These are phyloP conservation scores for Anisodus tanguticus DNA, from an alignment of 257 asterid species.

Conservation along the genomic window DNA sequence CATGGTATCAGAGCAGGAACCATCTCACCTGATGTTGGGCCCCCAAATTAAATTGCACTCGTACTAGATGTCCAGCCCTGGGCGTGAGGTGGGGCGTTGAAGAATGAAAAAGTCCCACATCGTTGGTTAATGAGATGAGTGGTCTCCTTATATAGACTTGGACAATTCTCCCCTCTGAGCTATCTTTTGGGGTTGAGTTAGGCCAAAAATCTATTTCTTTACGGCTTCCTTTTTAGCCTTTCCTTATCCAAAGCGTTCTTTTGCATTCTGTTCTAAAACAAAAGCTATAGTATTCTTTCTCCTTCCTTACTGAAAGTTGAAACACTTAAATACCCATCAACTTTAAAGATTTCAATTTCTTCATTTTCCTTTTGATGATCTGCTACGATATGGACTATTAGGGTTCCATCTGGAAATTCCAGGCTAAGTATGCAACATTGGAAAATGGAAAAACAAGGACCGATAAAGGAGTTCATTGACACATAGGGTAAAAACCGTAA, in stretches of 20 bases:
- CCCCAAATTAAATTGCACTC: too few species aligned
- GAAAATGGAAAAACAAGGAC: conserved; percentile 9
- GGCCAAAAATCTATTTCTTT: too few species aligned
- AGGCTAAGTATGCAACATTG: conserved; percentile 4
- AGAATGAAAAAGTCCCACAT: too few species aligned
- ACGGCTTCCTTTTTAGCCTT: not conserved
- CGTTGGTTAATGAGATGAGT: too few species aligned
- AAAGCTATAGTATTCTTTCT: not conserved
- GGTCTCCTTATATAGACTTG: too few species aligned
- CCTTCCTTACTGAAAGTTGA: conserved; percentile 15
- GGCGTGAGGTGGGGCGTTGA: too few species aligned
- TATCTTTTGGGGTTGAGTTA: too few species aligned
- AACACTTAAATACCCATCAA: not conserved
- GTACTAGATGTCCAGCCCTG: too few species aligned
- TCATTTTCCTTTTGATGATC: not conserved
- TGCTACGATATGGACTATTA: conserved; percentile 4
- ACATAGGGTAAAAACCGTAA: not conserved
- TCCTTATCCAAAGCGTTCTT: not conserved
- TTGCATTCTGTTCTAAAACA: not conserved
- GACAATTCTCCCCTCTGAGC: too few species aligned
- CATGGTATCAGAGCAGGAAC: too few species aligned
- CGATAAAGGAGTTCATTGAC: conserved; percentile 2
- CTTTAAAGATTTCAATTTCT: conserved; percentile 9
- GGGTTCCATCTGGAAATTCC: not conserved
- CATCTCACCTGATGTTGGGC: too few species aligned